These are phyloP conservation scores for Fusarium burgessii DNA, from an alignment of 2,329 filamentous ascomycete species.

Conservation along the genomic window DNA sequence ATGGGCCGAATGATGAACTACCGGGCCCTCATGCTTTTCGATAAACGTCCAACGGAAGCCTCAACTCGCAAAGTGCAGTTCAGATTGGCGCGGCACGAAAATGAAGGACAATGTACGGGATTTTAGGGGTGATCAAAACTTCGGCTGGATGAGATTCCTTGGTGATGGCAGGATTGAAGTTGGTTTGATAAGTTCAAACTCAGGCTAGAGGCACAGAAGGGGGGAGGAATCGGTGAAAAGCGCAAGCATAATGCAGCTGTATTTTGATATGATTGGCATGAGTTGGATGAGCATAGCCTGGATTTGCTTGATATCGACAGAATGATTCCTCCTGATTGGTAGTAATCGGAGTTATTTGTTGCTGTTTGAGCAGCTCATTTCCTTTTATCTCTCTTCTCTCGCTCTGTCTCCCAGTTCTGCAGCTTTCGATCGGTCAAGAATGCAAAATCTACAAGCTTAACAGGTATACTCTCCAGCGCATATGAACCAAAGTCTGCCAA, in stretches of 20 bases:
- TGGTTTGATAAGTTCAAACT: neutral
- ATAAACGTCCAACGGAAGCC: neutral
- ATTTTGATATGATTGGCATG: conserved; percentile 8
- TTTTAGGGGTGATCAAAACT: neutral
- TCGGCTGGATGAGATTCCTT: neutral
- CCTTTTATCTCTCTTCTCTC: neutral
- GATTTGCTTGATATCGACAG: neutral
- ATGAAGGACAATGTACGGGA: accelerated
- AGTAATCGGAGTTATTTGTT: neutral
- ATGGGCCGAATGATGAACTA: neutral
- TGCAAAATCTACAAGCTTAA: no score
- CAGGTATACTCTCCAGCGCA: accelerated
- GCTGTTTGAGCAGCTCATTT: neutral
- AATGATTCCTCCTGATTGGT: neutral
- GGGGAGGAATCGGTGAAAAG: neutral
- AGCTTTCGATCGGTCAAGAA: neutral
- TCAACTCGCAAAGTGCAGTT: neutral
- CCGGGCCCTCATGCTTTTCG: neutral
- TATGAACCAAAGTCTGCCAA: accelerated
- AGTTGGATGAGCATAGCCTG: neutral
- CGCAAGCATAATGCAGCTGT: accelerated
- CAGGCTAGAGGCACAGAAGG: neutral
- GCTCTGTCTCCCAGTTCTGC: no score
- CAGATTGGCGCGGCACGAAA: neutral
- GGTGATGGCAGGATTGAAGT: neutral